Percentiles rank a stretch among this genome's conserved stretches.
Evolutionary conservation across 495 filamentous ascomycete species (phyloP).

Genomic region (Penicillium chermesinum): DNA sequence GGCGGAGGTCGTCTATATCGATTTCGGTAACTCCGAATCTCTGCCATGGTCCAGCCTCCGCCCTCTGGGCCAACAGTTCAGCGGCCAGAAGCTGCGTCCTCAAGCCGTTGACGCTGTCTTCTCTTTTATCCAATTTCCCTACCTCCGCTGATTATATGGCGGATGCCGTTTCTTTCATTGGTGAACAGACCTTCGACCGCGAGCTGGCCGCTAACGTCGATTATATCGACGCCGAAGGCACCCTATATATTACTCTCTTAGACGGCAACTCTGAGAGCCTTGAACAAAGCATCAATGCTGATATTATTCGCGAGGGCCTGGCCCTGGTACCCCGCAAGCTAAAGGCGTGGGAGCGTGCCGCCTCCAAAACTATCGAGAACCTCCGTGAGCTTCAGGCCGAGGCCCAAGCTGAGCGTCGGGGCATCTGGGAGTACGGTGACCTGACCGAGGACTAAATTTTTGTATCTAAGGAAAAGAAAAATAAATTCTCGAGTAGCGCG

Average conservation of each 20-base stretch:
- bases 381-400: conserved; percentile 63
- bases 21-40: conserved; percentile 92
- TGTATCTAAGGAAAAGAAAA: conserved; percentile 14
- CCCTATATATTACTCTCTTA: conserved; percentile 78
- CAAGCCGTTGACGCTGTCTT: conserved; percentile 86
- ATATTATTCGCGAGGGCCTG: conserved; percentile 74
- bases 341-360: conserved; percentile 80
- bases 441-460: conserved; percentile 72
- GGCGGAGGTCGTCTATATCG: conserved; percentile 87
- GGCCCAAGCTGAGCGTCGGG: conserved; percentile 70
- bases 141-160: conserved; percentile 67
- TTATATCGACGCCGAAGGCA: conserved; percentile 66
- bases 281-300: conserved; percentile 78
- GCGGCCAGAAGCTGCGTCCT: conserved; percentile 66
- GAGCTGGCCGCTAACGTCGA: conserved; percentile 90
- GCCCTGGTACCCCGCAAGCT: conserved; percentile 87
- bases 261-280: conserved; percentile 56
- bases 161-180: conserved; percentile 69
- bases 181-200: conserved; percentile 57
- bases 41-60: conserved; percentile 79
- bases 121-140: conserved; percentile 86
- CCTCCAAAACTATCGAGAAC: conserved; percentile 58
- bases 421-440: conserved; percentile 99
- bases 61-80: conserved; percentile 75
- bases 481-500: conserved; percentile 2